Evolutionary conservation across 163 green algal genomes (phyloP).

Genomic region (Volvox carteri): DNA sequence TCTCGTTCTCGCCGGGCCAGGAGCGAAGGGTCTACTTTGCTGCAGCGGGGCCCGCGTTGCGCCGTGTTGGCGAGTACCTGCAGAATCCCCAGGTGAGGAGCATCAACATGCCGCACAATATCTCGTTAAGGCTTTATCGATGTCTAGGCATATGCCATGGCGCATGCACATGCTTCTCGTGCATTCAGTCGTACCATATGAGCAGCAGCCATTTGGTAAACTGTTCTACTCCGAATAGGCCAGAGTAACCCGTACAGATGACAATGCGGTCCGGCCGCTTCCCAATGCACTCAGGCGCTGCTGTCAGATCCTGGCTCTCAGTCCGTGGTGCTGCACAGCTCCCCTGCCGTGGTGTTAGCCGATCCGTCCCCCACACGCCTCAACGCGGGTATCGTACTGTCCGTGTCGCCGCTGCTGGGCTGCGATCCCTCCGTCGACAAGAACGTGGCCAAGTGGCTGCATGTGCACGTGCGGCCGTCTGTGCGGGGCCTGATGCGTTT

Average conservation of each 20-base stretch:
- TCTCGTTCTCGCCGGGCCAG: slow-evolving; percentile 84
- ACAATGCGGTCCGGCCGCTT: too few relatives aligned
- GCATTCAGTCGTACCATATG: too few relatives aligned
- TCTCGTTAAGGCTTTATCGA: not conserved
- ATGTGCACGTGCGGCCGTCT: slow-evolving; percentile 87
- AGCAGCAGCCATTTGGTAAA: too few relatives aligned
- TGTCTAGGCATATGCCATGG: not conserved
- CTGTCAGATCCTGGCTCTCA: slow-evolving; percentile 8
- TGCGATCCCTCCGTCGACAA: slow-evolving; percentile 69
- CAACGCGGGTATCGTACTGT: slow-evolving; percentile 77
- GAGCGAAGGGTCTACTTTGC: slow-evolving; percentile 84
- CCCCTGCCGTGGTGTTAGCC: slow-evolving; percentile 75
- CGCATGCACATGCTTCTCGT: too few relatives aligned
- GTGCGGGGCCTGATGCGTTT: slow-evolving; percentile 77
- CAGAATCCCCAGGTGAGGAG: slow-evolving; percentile 25
- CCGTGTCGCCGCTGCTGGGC: slow-evolving; percentile 80
- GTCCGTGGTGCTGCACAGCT: slow-evolving; percentile 56
- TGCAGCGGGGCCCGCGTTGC: slow-evolving; percentile 61
- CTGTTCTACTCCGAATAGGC: too few relatives aligned
- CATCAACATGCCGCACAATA: too few relatives aligned
- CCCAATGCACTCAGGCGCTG: slow-evolving; percentile 20
- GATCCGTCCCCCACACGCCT: slow-evolving; percentile 67
- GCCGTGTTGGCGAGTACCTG: slow-evolving; percentile 5
- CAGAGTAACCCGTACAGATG: too few relatives aligned
- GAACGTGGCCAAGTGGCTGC: slow-evolving; percentile 82